A percentile compares a stretch with the other conserved stretches of the same genome.
Conservation (phyloP, 306 rosid species). For the Glycine latifolia region DNA sequence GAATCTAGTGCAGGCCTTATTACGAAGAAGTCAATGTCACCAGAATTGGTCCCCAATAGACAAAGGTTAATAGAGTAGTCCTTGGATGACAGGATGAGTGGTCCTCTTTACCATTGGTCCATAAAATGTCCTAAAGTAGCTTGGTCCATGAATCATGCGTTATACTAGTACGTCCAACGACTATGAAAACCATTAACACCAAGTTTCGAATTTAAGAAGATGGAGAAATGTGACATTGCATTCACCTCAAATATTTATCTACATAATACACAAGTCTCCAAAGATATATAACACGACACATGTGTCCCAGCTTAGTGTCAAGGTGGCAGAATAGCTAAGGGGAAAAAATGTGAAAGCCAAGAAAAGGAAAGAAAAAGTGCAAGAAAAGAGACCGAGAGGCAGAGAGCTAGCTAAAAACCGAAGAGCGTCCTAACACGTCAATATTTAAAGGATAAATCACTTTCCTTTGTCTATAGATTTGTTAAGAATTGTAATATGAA, state of each 20-base stretch:
- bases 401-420: not conserved
- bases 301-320: too few relatives aligned
- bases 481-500: too few relatives aligned
- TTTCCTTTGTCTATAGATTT: too few relatives aligned
- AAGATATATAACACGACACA: too few relatives aligned
- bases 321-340: not conserved
- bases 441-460: not conserved
- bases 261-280: not conserved
- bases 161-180: not conserved
- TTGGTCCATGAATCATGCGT: conserved; percentile 52
- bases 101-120: conserved; percentile 58
- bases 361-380: not conserved
- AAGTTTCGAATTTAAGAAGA: not conserved
- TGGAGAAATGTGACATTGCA: not conserved
- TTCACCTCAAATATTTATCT: not conserved
- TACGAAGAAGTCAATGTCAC: conserved; percentile 36
- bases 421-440: not conserved
- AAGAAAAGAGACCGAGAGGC: not conserved
- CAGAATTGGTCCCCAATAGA: conserved; percentile 44
- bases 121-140: conserved; percentile 38
- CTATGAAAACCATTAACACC: not conserved
- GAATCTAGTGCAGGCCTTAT: not conserved
- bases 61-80: conserved; percentile 19
- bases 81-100: conserved; percentile 34
- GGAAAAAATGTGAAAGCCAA: not conserved